Evolutionary conservation across 2,329 filamentous ascomycete genomes (phyloP), one percentile per base, ranked within the genome.

Genomic region (Leptographium flavum): DNA sequence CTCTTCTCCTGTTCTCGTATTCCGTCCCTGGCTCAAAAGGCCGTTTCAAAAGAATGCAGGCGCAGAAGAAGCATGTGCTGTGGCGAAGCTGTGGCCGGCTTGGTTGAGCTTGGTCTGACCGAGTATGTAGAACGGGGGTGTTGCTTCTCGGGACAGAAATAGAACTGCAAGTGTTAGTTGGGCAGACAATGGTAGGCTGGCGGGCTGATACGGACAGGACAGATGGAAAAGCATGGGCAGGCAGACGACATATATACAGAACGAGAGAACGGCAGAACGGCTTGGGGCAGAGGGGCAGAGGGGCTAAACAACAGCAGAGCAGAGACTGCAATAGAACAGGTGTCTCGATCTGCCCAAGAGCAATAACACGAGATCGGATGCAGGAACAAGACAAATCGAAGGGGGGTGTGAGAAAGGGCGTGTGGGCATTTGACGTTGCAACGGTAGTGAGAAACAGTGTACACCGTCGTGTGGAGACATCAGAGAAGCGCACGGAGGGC

Each of bases 341-440:
- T n/a, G n/a, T n/a, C n/a, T n/a, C 19, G 45, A 46, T 47, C 45
- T 43, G 30, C 41, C 32, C 23, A 27, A 28, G 39, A 47, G 30
- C 23, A 41, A 42, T 35, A 40, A 52, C 27, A 45, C 42, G 35
- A 53, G 48, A 47, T 50, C 47, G 35, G 43, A 52, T 51, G 52
- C 48, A 53, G 45, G 49, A 47, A 51, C 49, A 45, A 39, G 37
- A 40, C 30, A 45, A 47, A 44, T 19, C 19, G 19, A 9, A 23
- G 22, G 21, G 37, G 32, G 40, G 25, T 17, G 13, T 28, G 27
- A 21, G 13, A 27, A 23, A 43, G 21, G 42, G 31, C 14, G 32
- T 45, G 47, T 28, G 46, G 28, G 30, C 25, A 44, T 31, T 13
- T 13, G 27, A 39, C n/a, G 19, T 5, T 13, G 19, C 5, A 17